Evolutionary conservation across 2,329 filamentous ascomycete genomes (phyloP), one percentile per base, ranked within the genome.

Genomic region (Blastomyces gilchristii): DNA sequence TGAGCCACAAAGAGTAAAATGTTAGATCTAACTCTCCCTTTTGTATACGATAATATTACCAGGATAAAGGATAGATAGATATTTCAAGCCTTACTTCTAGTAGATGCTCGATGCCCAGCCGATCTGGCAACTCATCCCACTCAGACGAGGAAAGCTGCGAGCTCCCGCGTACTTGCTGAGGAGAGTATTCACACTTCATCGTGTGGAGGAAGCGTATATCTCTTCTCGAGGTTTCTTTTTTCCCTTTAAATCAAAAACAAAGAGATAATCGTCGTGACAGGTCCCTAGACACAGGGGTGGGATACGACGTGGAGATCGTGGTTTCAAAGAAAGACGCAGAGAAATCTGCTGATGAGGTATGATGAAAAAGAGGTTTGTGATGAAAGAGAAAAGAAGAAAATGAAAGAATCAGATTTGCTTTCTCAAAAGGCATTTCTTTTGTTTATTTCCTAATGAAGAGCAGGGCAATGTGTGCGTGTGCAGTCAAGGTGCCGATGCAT

Each of bases 91-190:
- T 58, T 43, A 58, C 56, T 39, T 28, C 39, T 43, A 25, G 56
- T 3, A n/a, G n/a, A 28, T 25, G 45, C 12, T 58, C 37, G n/a
- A 58, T 16, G 39, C 22, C 56, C 5, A 16, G 22, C 16, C 56
- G 43, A 47, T 58, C 56, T 25, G 56, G 37, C 39, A 58, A 58
- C 37, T 58, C 39, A 25, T 58, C 56, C 56, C 56, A 58, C 22
- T 58, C 56, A 45, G 34, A 41, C 22, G n/a, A 45, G n/a, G 56
- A 58, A 31, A 43, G 1, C 12, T 28, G 37, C 3, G 56, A 58
- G 56, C 25, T 58, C 22, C 56, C 56, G 14, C 56, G 56, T 12
- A 58, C 39, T 39, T 58, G 12, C 6, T 31, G 39, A 18, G 56
- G 56, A 18, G 56, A 58, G 22, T 31, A 45, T 18, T 58, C 39